Evolutionary conservation across 1,139 yeast genomes (phyloP).

Genomic region (Hemisphaericaspora xylofermentans): DNA sequence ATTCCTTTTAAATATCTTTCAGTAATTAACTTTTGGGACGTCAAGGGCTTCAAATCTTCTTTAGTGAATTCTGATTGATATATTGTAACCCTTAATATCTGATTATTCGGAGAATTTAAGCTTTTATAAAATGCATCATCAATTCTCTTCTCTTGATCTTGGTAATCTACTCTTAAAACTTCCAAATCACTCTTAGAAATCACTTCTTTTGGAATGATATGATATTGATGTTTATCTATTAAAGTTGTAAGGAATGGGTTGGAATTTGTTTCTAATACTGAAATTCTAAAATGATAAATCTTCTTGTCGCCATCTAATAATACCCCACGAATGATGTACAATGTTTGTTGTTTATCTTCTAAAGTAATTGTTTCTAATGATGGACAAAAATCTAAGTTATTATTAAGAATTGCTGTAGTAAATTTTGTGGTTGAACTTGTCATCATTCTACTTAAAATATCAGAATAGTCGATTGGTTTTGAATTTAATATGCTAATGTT

Average conservation of each 20-base stretch:
- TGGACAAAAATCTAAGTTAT: slow-evolving; percentile 31
- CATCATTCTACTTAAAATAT: slow-evolving; percentile 23
- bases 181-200: slow-evolving; percentile 30
- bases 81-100: slow-evolving; percentile 35
- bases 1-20: slow-evolving; percentile 30
- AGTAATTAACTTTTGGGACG: slow-evolving; percentile 27
- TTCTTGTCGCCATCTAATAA: slow-evolving; percentile 18
- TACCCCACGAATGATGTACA: slow-evolving; percentile 36
- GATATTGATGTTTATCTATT: slow-evolving; percentile 38
- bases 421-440: slow-evolving; percentile 13
- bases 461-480: slow-evolving; percentile 37
- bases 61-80: slow-evolving; percentile 31
- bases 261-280: slow-evolving; percentile 26
- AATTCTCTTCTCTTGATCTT: slow-evolving; percentile 16
- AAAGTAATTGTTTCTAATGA: slow-evolving; percentile 23
- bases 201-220: slow-evolving; percentile 25
- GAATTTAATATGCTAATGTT: slow-evolving; percentile 26
- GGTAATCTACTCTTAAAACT: slow-evolving; percentile 12
- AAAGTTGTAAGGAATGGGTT: slow-evolving; percentile 21
- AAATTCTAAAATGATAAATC: slow-evolving; percentile 34
- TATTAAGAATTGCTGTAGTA: slow-evolving; percentile 33
- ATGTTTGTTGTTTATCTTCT: slow-evolving; percentile 21
- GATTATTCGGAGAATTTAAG: slow-evolving; percentile 25
- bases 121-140: slow-evolving; percentile 40
- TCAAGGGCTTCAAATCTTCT: slow-evolving; percentile 25